Conservation (phyloP, 495 filamentous ascomycete species). For the Podospora didyma region DNA sequence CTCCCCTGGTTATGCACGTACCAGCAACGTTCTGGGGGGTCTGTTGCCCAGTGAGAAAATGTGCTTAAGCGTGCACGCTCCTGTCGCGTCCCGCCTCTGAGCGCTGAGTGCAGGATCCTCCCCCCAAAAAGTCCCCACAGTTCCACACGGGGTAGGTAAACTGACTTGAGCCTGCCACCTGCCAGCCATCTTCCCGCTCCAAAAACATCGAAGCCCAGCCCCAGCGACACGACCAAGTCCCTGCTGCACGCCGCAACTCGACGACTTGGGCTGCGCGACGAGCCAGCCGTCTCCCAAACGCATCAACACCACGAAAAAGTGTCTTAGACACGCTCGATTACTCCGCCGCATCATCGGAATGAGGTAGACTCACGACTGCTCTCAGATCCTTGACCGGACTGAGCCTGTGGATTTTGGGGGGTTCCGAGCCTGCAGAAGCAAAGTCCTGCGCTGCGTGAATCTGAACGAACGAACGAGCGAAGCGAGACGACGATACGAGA, state of each 20-base stretch:
- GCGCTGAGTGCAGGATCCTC: not conserved
- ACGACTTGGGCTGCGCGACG: slow-evolving; percentile 6
- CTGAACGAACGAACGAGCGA: too few species aligned
- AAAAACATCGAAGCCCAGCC: slow-evolving; percentile 4
- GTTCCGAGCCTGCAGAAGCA: slow-evolving; percentile 9
- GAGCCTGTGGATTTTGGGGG: slow-evolving; percentile 26
- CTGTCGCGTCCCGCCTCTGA: not conserved
- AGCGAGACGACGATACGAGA: too few species aligned
- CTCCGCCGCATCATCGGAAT: slow-evolving; percentile 36
- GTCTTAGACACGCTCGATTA: slow-evolving; percentile 16
- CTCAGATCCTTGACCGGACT: slow-evolving; percentile 55
- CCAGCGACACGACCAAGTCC: not conserved
- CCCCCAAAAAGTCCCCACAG: not conserved
- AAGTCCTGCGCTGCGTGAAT: not conserved
- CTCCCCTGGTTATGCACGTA: not conserved
- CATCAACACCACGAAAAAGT: not conserved
- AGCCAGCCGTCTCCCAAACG: not conserved
- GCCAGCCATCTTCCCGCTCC: slow-evolving; percentile 11
- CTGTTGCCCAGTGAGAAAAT: slow-evolving; percentile 15
- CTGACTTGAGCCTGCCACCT: slow-evolving; percentile 9
- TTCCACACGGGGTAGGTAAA: not conserved
- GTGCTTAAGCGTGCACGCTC: slow-evolving; percentile 8
- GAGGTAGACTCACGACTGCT: slow-evolving; percentile 45
- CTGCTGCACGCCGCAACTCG: slow-evolving; percentile 1
- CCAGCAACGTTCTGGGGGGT: not conserved